phyloP scores from a whole-genome alignment of 2,329 filamentous ascomycete species.

The Fusarium austroafricanum region DNA sequence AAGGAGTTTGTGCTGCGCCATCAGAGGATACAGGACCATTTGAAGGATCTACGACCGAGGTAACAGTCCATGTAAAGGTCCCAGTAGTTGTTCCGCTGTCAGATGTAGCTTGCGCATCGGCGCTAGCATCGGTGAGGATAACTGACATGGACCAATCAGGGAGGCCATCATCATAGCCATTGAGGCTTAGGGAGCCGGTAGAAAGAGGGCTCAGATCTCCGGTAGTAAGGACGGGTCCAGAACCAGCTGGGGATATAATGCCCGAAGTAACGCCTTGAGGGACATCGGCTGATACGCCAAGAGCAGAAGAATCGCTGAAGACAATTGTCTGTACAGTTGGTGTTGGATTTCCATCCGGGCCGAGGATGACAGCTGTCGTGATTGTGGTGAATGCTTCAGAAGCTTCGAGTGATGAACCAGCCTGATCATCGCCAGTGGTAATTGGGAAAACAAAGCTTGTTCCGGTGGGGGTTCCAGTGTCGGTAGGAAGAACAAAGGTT shows the following conservation, averaged over 20 bases:
- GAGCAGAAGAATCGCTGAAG: constrained; percentile 41
- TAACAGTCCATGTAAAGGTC: constrained; percentile 42
- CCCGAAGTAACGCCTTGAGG: constrained; percentile 34
- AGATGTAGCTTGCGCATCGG: constrained; percentile 26
- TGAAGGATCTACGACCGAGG: constrained; percentile 40
- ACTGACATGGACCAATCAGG: constrained; percentile 35
- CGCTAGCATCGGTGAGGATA: constrained; percentile 31
- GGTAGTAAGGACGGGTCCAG: constrained; percentile 30
- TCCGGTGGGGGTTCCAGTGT: constrained; percentile 35
- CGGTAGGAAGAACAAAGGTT: constrained; percentile 46
- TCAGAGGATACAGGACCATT: constrained; percentile 39
- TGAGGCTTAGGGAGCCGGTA: constrained; percentile 40
- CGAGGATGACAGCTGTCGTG: constrained; percentile 49
- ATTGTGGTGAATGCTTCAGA: constrained; percentile 42
- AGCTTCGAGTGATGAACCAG: constrained; percentile 25
- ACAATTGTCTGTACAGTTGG: constrained; percentile 51
- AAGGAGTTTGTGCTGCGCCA: constrained; percentile 26
- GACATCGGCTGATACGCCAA: constrained; percentile 29
- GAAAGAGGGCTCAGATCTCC: constrained; percentile 10
- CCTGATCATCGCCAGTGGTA: constrained; percentile 5
- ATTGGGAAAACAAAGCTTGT: constrained; percentile 31
- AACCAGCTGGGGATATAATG: constrained; percentile 22
- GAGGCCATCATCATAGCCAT: constrained; percentile 42
- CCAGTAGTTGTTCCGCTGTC: constrained; percentile 41
- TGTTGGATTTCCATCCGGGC: constrained; percentile 49